phyloP scores from a whole-genome alignment of 1,284 basidiomycete species.

The Megacollybia platyphylla region DNA sequence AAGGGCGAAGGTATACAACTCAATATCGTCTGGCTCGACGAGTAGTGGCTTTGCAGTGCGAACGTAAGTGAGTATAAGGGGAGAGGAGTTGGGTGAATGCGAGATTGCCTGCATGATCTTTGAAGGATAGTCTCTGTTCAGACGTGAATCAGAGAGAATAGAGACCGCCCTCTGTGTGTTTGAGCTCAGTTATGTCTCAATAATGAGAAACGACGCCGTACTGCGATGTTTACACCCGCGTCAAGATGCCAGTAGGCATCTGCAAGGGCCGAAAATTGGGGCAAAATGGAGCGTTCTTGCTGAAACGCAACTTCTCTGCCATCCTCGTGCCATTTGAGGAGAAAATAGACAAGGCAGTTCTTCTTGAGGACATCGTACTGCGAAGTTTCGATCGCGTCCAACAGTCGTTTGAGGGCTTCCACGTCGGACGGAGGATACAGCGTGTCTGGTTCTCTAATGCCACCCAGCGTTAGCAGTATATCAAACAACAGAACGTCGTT shows the following conservation, averaged over 20 bases:
- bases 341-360: slow-evolving; percentile 63
- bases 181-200: background rate
- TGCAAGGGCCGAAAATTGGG: slow-evolving; percentile 57
- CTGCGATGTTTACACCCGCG: slow-evolving; percentile 44
- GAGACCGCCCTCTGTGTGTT: slow-evolving; percentile 48
- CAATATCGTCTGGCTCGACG: slow-evolving; percentile 52
- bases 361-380: slow-evolving; percentile 64
- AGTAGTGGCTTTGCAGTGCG: slow-evolving; percentile 58
- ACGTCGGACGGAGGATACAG: slow-evolving; percentile 59
- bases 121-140: slow-evolving; percentile 61
- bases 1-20: slow-evolving; percentile 52
- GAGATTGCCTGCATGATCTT: slow-evolving; percentile 62
- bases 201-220: slow-evolving; percentile 21
- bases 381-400: slow-evolving; percentile 46
- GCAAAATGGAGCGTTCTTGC: slow-evolving; percentile 46
- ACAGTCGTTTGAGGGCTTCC: slow-evolving; percentile 34
- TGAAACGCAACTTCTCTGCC: slow-evolving; percentile 43
- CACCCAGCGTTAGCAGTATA: slow-evolving; percentile 53
- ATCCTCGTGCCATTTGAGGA: slow-evolving; percentile 65
- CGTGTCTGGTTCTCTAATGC: slow-evolving; percentile 38
- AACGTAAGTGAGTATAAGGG: slow-evolving; percentile 54
- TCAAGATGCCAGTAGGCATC: slow-evolving; percentile 77
- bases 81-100: slow-evolving; percentile 31
- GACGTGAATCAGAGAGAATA: slow-evolving; percentile 56
- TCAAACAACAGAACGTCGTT: slow-evolving; percentile 61